Percentiles rank a stretch among this genome's conserved stretches.
phyloP scores from a whole-genome alignment of 306 rosid species.

The Geum urbanum region DNA sequence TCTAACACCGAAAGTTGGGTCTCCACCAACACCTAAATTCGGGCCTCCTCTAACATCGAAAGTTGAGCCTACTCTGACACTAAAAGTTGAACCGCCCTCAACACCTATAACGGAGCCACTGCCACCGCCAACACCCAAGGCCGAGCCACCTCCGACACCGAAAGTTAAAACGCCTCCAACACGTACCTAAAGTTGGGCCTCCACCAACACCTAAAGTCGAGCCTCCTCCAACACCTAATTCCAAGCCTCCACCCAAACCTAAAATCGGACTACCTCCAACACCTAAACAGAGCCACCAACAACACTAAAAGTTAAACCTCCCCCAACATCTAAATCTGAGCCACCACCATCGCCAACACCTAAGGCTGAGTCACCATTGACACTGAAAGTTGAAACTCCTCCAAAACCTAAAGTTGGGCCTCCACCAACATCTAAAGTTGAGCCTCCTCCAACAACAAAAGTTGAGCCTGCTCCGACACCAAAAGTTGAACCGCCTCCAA shows the following conservation, averaged over 20 bases:
- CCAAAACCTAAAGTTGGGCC: background rate
- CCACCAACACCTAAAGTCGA: background rate
- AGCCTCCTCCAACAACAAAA: background rate
- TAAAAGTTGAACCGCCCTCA: background rate
- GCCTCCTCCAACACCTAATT: background rate
- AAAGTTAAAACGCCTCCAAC: background rate
- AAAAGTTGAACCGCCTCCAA: background rate
- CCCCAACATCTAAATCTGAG: background rate
- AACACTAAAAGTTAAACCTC: background rate
- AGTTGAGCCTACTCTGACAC: background rate
- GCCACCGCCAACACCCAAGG: background rate
- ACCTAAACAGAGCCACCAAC: no score
- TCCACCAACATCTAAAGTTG: background rate
- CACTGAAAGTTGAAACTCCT: background rate
- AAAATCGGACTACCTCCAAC: no score
- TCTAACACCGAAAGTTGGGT: no score
- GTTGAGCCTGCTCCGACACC: background rate
- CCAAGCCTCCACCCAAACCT: constrained; percentile 12
- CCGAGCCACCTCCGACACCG: background rate
- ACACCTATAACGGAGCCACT: background rate
- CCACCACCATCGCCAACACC: constrained; percentile 9
- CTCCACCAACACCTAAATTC: background rate
- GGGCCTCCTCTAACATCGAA: constrained; percentile 22
- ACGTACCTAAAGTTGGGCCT: background rate
- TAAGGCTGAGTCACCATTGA: background rate